Conservation (phyloP, 176 grass and related monocot species). For the Oryza longistaminata region DNA sequence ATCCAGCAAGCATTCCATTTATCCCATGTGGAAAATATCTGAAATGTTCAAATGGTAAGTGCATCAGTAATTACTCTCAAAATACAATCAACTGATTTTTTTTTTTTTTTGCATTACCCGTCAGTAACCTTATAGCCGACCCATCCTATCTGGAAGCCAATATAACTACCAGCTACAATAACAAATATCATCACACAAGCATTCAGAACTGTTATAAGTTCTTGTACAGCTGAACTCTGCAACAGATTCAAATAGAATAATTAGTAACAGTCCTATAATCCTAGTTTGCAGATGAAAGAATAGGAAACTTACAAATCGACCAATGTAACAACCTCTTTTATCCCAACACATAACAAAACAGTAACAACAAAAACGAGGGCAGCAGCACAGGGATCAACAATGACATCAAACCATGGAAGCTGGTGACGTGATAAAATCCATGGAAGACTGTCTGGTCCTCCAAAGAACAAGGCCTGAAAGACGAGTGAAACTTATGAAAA, state of each 20-base stretch:
- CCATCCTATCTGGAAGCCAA: constrained; percentile 94
- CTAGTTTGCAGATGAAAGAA: not conserved
- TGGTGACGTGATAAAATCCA: constrained; percentile 81
- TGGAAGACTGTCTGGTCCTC: constrained; percentile 78
- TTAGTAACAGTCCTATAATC: not conserved
- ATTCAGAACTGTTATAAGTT: constrained; percentile 72
- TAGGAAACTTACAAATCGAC: constrained; percentile 22
- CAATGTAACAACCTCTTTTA: constrained; percentile 75
- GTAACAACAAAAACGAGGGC: constrained; percentile 70
- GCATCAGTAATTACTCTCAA: constrained; percentile 5
- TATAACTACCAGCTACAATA: constrained; percentile 79
- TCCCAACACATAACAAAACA: constrained; percentile 72
- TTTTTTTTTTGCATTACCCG: constrained; percentile 51
- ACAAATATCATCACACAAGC: constrained; percentile 95
- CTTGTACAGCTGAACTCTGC: constrained; percentile 91
- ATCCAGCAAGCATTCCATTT: constrained; percentile 93
- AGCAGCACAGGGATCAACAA: constrained; percentile 91
- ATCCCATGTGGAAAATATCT: constrained; percentile 90
- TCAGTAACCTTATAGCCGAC: constrained; percentile 73
- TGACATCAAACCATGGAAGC: constrained; percentile 67
- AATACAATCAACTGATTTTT: not conserved
- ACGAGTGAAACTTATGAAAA: constrained; percentile 20
- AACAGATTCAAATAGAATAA: constrained; percentile 42
- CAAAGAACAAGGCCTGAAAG: constrained; percentile 90
- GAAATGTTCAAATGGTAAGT: constrained; percentile 25